Evolutionary conservation across 352 stramenopile species (phyloP), one percentile per base, ranked within the genome.

Genomic region (Pythium brachiatum): DNA sequence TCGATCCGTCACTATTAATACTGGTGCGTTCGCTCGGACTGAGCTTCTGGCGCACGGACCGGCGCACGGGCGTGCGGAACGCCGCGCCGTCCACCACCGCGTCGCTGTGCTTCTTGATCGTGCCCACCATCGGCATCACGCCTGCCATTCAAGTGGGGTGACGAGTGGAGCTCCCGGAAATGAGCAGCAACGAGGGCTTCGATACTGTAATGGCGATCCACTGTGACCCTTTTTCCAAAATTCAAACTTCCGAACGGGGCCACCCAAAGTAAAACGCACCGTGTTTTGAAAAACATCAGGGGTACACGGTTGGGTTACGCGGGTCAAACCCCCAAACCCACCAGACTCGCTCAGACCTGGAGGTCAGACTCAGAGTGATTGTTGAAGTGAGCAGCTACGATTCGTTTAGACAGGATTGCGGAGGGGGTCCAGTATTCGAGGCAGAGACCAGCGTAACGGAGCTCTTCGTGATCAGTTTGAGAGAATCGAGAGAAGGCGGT

Each of bases 201-300:
- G 38, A 5, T 52, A 31, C 21, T 52, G 44, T 31, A 52, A 15
- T 32, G 25, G 25, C 23, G 47, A 23, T 36, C 47, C 25, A 34
- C 27, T 7, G 1, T 5, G 8, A 29, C 7, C 50, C 18, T 23
- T 20, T 23, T 20, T 36, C 41, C 41, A 31, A 8, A 64, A 60
- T 71, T 71, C 64, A 71, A 71, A 71, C 21, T 63, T 71, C 64
- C 57, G 58, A 71, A 71, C 25, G 15, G n/a, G 18, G 25, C 41
- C 41, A 48, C 41, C 20, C 41, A 48, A 18, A 11, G 9, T 18
- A 57, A 7, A 34, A 15, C 3, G 7, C 31, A 53, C 27, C 46
- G 21, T 50, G 43, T 54, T 53, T 58, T 55, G 16, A 2, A 61
- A 54, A 41, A 38, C 18, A 32, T 3, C 1, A 3, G 20, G 41